A percentile compares a stretch with the other conserved stretches of the same genome.
Conservation (phyloP, 371 early-diverging fungal genomes). For the Coemansia sp. region DNA sequence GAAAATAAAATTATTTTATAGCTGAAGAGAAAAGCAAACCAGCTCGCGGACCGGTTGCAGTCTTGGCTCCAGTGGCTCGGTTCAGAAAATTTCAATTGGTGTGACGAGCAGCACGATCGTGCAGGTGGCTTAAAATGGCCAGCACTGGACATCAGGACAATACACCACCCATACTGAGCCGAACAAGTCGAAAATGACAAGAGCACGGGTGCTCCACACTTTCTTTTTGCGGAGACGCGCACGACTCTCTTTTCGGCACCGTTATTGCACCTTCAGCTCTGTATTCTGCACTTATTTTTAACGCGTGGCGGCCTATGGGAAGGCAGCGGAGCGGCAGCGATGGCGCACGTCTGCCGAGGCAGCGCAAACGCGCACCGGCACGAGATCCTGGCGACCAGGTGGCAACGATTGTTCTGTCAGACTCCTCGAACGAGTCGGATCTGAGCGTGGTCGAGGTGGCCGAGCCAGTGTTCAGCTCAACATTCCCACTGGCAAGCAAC, state of each 20-base stretch:
- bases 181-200: no score
- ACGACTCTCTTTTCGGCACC: not conserved
- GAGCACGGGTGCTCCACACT: not conserved
- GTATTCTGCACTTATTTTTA: no score
- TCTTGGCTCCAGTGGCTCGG: no score
- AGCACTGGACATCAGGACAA: no score
- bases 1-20: no score
- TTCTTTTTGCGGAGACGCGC: not conserved
- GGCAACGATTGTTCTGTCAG: constrained; percentile 4
- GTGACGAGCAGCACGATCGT: no score
- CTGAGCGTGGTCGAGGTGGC: constrained; percentile 6
- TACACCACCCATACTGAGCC: no score
- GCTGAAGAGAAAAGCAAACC: no score
- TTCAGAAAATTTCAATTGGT: no score
- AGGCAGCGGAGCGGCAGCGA: constrained; percentile 9
- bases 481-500: not conserved
- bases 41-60: no score
- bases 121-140: no score
- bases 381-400: not conserved
- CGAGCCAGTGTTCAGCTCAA: constrained; percentile 9
- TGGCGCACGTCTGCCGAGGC: not conserved
- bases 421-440: constrained; percentile 8
- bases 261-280: not conserved
- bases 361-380: not conserved
- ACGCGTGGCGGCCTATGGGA: not conserved